These are phyloP conservation scores for Rickenella mellea DNA, from an alignment of 768 basidiomycete species.

Conservation along the genomic window DNA sequence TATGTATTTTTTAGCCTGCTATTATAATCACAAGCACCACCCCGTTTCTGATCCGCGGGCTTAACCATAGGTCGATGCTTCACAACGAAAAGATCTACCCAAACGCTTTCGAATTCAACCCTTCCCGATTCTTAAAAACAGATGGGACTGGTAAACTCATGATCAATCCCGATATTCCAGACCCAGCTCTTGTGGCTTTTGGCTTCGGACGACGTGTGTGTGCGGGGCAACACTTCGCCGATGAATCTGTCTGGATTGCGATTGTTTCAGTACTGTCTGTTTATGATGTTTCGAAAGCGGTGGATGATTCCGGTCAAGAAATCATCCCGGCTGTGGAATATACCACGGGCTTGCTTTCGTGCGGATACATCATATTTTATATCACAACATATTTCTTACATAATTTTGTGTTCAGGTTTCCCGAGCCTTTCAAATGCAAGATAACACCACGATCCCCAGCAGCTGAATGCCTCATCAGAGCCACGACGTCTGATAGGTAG, in stretches of 20 bases:
- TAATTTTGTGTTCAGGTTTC: background rate
- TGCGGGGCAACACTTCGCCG: background rate
- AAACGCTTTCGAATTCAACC: slow-evolving; percentile 9
- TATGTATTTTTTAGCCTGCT: slow-evolving; percentile 12
- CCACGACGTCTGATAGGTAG: no score
- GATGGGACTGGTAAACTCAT: no score
- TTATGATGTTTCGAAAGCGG: background rate
- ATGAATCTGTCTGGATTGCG: background rate
- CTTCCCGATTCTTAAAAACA: slow-evolving; percentile 7
- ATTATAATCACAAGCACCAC: no score
- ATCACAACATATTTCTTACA: background rate
- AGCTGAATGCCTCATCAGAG: background rate
- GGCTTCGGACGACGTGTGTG: background rate
- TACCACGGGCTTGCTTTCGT: background rate
- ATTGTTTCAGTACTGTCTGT: background rate
- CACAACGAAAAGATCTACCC: slow-evolving; percentile 13
- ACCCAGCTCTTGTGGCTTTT: background rate
- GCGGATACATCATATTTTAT: background rate
- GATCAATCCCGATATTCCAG: no score
- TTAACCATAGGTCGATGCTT: slow-evolving; percentile 10
- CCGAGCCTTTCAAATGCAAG: slow-evolving; percentile 1
- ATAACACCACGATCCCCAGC: background rate
- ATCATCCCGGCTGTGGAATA: background rate
- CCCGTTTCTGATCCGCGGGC: no score
- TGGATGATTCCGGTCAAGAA: background rate